These are phyloP conservation scores for Brassica juncea DNA, from an alignment of 345 rosid genomes.

Conservation along the genomic window DNA sequence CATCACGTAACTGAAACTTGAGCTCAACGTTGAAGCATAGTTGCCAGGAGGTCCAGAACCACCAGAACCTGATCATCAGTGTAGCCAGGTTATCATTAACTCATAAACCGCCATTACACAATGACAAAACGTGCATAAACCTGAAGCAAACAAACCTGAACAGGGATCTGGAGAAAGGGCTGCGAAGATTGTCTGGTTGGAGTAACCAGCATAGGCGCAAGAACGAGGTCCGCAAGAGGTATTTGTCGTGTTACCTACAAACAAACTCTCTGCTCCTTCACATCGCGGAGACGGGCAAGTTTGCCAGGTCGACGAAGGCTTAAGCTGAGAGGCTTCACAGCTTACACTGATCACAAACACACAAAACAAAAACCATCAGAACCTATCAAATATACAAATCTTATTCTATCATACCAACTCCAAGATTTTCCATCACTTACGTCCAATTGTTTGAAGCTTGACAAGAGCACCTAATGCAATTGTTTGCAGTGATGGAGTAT, in stretches of 20 bases:
- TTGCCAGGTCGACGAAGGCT: conserved; percentile 39
- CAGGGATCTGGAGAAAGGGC: conserved; percentile 37
- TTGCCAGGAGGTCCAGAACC: conserved; percentile 24
- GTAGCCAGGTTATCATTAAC: not conserved
- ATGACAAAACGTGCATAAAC: conserved; percentile 1
- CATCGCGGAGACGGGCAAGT: conserved; percentile 64
- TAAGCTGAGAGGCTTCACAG: conserved; percentile 56
- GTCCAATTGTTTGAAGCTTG: conserved; percentile 59
- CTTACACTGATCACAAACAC: conserved; percentile 52
- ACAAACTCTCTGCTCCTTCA: conserved; percentile 40
- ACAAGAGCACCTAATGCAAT: conserved; percentile 68
- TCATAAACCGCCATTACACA: not conserved
- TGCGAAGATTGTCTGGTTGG: conserved; percentile 47
- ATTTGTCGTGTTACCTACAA: conserved; percentile 47
- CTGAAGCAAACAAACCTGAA: conserved; percentile 22
- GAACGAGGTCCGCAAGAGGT: conserved; percentile 46
- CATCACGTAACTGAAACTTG: conserved; percentile 38
- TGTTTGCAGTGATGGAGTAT: conserved; percentile 58
- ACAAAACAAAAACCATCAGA: conserved; percentile 22
- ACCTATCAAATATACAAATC: not conserved
- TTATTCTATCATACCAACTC: conserved; percentile 10
- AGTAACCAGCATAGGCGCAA: conserved; percentile 74
- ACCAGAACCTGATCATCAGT: conserved; percentile 39
- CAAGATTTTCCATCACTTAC: conserved; percentile 45
- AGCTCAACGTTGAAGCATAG: conserved; percentile 39